Conservation (phyloP, 169 alveolate genomes). For the Amoebophrya sp. region DNA sequence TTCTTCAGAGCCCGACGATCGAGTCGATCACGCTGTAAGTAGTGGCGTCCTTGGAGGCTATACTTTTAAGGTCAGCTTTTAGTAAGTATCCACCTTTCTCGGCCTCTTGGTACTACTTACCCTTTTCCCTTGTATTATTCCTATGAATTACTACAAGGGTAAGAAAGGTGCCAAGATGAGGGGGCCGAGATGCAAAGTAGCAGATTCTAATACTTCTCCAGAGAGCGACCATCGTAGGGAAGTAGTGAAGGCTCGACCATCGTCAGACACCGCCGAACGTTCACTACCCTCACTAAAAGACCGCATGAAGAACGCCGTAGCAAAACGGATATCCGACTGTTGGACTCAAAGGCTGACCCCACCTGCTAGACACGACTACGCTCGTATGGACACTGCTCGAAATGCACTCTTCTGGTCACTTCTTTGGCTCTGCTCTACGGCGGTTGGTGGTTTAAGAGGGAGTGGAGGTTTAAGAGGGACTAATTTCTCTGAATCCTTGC, state of each 20-base stretch:
- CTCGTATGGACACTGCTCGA: neutral
- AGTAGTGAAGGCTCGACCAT: neutral
- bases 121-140: no score
- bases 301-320: neutral
- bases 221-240: neutral
- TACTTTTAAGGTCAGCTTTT: no score
- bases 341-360: neutral
- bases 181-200: no score
- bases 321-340: no score
- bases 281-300: neutral
- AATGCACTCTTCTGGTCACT: neutral
- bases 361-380: neutral
- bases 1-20: neutral
- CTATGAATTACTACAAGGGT: neutral
- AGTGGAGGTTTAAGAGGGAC: neutral
- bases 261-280: neutral
- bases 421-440: neutral
- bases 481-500: neutral
- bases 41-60: no score
- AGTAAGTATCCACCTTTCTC: no score
- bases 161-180: no score
- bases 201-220: neutral
- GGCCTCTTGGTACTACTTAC: no score
- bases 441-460: neutral
- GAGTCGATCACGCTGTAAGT: neutral